Evolutionary conservation across 1,284 basidiomycete species (phyloP).

Genomic region (Ceratobasidium sp.): DNA sequence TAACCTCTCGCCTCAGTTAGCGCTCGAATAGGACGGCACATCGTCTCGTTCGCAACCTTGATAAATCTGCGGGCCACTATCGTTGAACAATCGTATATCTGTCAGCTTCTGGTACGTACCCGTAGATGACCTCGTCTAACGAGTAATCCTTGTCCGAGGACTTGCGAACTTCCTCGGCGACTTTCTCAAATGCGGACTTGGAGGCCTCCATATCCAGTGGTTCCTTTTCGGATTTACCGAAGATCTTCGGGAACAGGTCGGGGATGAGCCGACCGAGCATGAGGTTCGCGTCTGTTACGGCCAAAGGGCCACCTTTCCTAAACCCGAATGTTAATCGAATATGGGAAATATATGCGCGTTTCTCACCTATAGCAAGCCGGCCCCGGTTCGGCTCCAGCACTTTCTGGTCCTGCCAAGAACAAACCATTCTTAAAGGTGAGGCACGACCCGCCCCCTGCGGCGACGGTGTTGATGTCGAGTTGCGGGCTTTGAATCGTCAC

Average conservation of each 20-base stretch:
- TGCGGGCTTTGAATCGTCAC: constrained; percentile 89
- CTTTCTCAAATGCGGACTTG: constrained; percentile 63
- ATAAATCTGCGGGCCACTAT: constrained; percentile 67
- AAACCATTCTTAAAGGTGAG: constrained; percentile 81
- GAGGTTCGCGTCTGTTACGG: constrained; percentile 87
- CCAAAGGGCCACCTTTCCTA: constrained; percentile 83
- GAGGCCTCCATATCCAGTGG: constrained; percentile 78
- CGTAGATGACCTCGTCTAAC: constrained; percentile 89
- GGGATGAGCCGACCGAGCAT: constrained; percentile 83
- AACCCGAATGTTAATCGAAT: constrained; percentile 28
- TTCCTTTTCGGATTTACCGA: constrained; percentile 84
- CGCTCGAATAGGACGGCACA: constrained; percentile 91
- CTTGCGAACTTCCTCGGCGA: constrained; percentile 72
- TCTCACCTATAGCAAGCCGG: constrained; percentile 78
- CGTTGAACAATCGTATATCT: neutral
- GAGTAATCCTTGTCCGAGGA: constrained; percentile 63
- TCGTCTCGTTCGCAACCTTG: constrained; percentile 92
- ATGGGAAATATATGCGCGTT: constrained; percentile 10
- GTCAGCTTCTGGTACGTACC: constrained; percentile 51
- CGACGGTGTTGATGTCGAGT: constrained; percentile 86
- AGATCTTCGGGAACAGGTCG: constrained; percentile 85
- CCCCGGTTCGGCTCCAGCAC: constrained; percentile 84
- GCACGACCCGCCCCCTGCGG: constrained; percentile 86
- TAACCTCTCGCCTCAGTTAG: constrained; percentile 91
- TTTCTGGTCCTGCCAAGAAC: constrained; percentile 83